Base-by-base conservation (phyloP, 1,139 yeast genomes). In the Wickerhamomyces sp. region DNA sequence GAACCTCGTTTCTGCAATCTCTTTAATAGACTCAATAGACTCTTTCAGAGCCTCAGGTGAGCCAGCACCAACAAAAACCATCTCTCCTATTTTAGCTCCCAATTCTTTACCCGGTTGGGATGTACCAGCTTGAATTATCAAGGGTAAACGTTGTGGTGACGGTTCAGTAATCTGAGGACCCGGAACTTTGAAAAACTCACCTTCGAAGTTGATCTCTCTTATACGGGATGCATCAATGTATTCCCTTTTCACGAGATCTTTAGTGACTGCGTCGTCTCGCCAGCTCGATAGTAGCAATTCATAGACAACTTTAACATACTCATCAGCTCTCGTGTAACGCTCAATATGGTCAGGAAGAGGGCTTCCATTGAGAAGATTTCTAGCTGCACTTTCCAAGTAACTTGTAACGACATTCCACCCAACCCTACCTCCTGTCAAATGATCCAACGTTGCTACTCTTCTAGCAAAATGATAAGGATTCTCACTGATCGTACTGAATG, bases 61-160 rank as follows among this genome's bases (percentile, higher is more conserved):
- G 18, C 52, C 44, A 18, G 56, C 57, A 27, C 68, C 64, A 15
- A 68, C 59, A 52, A 71, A 72, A 8, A 69, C 67, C 8, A 64
- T 63, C 50, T 71, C 76, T 1, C 73, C 75, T 51, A 69, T 64
- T 47, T 64, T 63, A 14, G 76, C 76, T 7, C 73, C 75, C 54
- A 68, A 65, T 11, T 67, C 67, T 44, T 64, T 63, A 14, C 76
- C 76, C 26, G 64, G 63, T 18, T 64, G 58, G 1, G 76, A 72
- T 11, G 74, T 64, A 14, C 76, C 76, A 3, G 76, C 76, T 53
- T 72, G 76, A 39, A 72, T 60, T 37, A 72, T 60, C 2, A 70
- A 68, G 1, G 74, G 75, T 13, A 70, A 52, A 51, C 73, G 64
- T 47, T 70, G 75, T 9, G 70, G 69, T 10, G 71, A 63, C 11